Evolutionary conservation across 106 monocot species (phyloP), one percentile per base, ranked within the genome.

Genomic region (Xerophyta viscosa): DNA sequence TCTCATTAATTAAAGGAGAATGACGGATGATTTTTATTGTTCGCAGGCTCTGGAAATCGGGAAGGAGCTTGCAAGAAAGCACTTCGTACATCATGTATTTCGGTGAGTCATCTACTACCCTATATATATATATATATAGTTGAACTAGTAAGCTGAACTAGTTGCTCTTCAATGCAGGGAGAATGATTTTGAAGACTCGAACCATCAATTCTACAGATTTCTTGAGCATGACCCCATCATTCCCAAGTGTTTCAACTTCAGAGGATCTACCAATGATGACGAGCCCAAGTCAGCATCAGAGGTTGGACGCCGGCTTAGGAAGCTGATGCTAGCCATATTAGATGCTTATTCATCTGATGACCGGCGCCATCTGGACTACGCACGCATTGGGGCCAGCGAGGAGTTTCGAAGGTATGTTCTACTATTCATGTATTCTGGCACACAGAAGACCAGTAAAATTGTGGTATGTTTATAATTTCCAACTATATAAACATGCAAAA

Each of bases 21-120:
- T n/a, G n/a, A n/a, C n/a, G n/a, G n/a, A n/a, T n/a, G n/a, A n/a
- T n/a, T n/a, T n/a, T n/a, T n/a, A n/a, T n/a, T n/a, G n/a, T n/a
- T 61, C 46, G 14, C 47, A 94, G 93, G 93, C 88, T 10, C 49
- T 84, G 44, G 84, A 88, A 22, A 68, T 84, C 27, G 93, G 93
- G 29, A 84, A 66, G 61, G 93, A 94, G 56, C 84, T 94, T 8
- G 65, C 72, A 22, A 75, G 66, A 57, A 88, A 65, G 62, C 88
- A 94, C 46, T 94, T 81, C 64, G 84, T 88, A 24, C 83, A 94
- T 46, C 93, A 88, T 61, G 84, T 88, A 6, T 94, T 81, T 65
- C 64, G 91, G 91, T 92, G 42, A 60, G 24, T 15, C 2, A 14
- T 24, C 11, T 18, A 33, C 24, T 29, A 25, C 0, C n/a, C n/a